A percentile compares a stretch with the other conserved stretches of the same genome.
Evolutionary conservation across 805 yeast species (phyloP).

Genomic region (Ogataea allantospora): DNA sequence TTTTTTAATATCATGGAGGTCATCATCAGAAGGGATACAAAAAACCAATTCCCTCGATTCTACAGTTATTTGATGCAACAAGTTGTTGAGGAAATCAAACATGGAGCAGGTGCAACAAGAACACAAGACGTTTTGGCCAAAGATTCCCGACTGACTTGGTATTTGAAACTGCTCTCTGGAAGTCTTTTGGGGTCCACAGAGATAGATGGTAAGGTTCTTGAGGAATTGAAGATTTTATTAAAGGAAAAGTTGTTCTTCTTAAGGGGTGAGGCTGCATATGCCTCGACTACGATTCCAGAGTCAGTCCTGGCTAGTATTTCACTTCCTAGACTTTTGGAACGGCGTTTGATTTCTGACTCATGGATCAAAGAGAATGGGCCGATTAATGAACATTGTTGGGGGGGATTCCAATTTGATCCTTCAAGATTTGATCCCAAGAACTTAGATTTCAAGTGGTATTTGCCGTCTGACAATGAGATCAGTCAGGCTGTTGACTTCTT

Average conservation of each 20-base stretch:
- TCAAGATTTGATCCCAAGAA: constrained; percentile 47
- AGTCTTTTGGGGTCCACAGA: constrained; percentile 66
- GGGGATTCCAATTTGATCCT: constrained; percentile 62
- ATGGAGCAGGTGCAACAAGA: constrained; percentile 78
- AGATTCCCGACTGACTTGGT: constrained; percentile 74
- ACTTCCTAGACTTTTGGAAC: constrained; percentile 56
- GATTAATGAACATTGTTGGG: constrained; percentile 62
- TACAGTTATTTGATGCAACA: constrained; percentile 46
- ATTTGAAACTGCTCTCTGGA: constrained; percentile 67
- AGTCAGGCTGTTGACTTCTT: constrained; percentile 61
- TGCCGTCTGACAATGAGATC: constrained; percentile 58
- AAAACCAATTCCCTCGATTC: constrained; percentile 42
- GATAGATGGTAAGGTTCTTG: constrained; percentile 41
- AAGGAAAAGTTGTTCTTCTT: constrained; percentile 40
- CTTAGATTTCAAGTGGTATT: constrained; percentile 69
- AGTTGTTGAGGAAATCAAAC: constrained; percentile 69
- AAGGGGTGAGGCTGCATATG: constrained; percentile 62
- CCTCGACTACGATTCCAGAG: constrained; percentile 56
- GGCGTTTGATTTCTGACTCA: constrained; percentile 49
- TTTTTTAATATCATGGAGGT: constrained; percentile 73
- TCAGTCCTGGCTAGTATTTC: constrained; percentile 65
- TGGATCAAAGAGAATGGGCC: constrained; percentile 37
- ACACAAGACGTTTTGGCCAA: constrained; percentile 48
- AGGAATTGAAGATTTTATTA: constrained; percentile 48
- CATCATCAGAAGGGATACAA: constrained; percentile 63